A percentile compares a stretch with the other conserved stretches of the same genome.
Evolutionary conservation across 345 rosid species (phyloP).

Genomic region (Brassica carinata): DNA sequence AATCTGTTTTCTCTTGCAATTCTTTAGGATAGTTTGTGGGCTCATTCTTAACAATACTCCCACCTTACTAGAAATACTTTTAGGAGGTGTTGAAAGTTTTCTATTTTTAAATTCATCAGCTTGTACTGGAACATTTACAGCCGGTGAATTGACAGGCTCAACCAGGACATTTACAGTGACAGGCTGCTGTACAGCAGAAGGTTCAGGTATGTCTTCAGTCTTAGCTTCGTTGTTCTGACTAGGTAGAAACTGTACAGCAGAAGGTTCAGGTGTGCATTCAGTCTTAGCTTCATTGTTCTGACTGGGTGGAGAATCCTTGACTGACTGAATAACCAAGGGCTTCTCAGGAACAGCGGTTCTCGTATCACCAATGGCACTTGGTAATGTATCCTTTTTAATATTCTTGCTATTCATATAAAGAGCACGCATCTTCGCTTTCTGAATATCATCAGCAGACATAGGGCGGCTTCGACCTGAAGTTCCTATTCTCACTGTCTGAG

Average conservation of each 20-base stretch:
- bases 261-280: conserved; percentile 42
- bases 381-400: conserved; percentile 55
- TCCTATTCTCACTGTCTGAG: conserved; percentile 61
- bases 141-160: conserved; percentile 23
- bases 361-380: conserved; percentile 47
- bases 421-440: conserved; percentile 96
- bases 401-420: conserved; percentile 77
- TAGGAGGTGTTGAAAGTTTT: conserved; percentile 37
- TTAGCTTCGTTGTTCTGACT: conserved; percentile 36
- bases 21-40: conserved; percentile 49
- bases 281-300: conserved; percentile 39
- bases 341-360: conserved; percentile 50
- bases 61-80: conserved; percentile 21
- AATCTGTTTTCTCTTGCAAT: conserved; percentile 56
- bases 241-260: conserved; percentile 26
- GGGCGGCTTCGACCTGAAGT: conserved; percentile 76
- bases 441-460: conserved; percentile 98
- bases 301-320: conserved; percentile 34
- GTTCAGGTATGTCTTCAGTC: conserved; percentile 44
- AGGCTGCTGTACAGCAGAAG: conserved; percentile 23
- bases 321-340: conserved; percentile 40
- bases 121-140: conserved; percentile 20
- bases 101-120: conserved; percentile 34
- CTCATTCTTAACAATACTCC: conserved; percentile 41
- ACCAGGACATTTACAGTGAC: conserved; percentile 8